Conservation (phyloP, 139 green algal species). For the Chlamydomonas incerta region DNA sequence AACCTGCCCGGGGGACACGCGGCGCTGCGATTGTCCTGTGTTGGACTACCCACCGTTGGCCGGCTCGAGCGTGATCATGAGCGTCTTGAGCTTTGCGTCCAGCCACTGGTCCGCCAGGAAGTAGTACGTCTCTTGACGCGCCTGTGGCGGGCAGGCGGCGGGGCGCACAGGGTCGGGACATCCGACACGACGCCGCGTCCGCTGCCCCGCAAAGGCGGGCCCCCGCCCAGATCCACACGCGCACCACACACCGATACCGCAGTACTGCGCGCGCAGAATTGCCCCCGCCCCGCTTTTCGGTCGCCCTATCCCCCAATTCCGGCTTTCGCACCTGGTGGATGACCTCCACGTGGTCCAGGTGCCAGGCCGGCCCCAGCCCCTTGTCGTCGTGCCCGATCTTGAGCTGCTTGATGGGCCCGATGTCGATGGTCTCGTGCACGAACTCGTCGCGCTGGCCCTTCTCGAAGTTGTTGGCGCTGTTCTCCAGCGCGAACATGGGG, state of each 20-base stretch:
- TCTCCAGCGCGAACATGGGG: conserved; percentile 46
- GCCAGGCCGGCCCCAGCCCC: conserved; percentile 63
- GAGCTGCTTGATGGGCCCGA: conserved; percentile 57
- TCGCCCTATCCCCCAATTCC: too few relatives aligned
- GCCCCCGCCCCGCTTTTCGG: too few relatives aligned
- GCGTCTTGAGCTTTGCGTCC: conserved; percentile 61
- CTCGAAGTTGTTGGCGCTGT: conserved; percentile 54
- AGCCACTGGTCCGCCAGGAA: conserved; percentile 64
- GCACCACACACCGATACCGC: too few relatives aligned
- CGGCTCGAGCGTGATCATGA: conserved; percentile 54
- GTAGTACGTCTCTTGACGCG: conserved; percentile 47
- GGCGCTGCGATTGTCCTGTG: too few relatives aligned
- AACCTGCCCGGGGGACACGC: too few relatives aligned
- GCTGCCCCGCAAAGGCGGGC: too few relatives aligned
- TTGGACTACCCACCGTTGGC: not conserved
- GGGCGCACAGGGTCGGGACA: too few relatives aligned
- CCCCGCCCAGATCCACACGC: too few relatives aligned
- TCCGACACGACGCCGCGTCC: too few relatives aligned
- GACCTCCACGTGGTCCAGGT: conserved; percentile 69
- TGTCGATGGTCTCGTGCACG: conserved; percentile 49
- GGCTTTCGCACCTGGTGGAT: conserved; percentile 50
- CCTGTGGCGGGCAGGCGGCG: too few relatives aligned
- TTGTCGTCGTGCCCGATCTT: conserved; percentile 61
- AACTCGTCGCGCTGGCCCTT: conserved; percentile 62
- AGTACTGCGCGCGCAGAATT: too few relatives aligned